phyloP scores from a whole-genome alignment of 2,329 filamentous ascomycete species.

The Fusarium devonianum region DNA sequence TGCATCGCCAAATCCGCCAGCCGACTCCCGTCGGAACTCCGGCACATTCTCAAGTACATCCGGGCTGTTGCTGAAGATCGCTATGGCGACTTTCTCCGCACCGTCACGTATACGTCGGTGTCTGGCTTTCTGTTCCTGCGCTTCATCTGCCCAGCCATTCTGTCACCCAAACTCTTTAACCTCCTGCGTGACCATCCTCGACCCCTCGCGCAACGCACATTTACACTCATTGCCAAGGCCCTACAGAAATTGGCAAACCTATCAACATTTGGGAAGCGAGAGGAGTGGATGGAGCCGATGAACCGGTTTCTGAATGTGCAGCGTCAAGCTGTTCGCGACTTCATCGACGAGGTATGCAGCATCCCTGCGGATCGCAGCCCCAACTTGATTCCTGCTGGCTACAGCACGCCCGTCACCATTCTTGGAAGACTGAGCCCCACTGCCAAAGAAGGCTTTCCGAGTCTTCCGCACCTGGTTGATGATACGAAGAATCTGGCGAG shows the following conservation, averaged over 20 bases:
- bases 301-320: conserved; percentile 83
- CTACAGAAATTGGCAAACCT: conserved; percentile 91
- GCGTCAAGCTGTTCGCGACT: conserved; percentile 81
- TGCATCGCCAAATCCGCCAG: conserved; percentile 78
- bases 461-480: conserved; percentile 91
- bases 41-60: conserved; percentile 88
- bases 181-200: conserved; percentile 83
- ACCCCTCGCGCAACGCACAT: conserved; percentile 80
- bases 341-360: conserved; percentile 85
- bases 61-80: conserved; percentile 91
- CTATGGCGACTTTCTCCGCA: conserved; percentile 90
- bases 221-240: conserved; percentile 92
- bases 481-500: conserved; percentile 84
- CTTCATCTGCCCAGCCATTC: conserved; percentile 94
- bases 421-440: conserved; percentile 80
- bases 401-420: conserved; percentile 92
- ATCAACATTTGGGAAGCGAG: conserved; percentile 90
- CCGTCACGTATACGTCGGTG: conserved; percentile 90
- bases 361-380: conserved; percentile 76
- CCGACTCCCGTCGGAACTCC: conserved; percentile 80
- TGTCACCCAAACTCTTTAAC: conserved; percentile 94
- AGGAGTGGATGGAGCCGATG: conserved; percentile 99
- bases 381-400: conserved; percentile 77
- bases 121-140: conserved; percentile 93
- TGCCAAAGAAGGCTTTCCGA: conserved; percentile 90